These are phyloP conservation scores for Umbelopsis sp. DNA, from an alignment of 192 early-diverging fungal species.

Conservation along the genomic window DNA sequence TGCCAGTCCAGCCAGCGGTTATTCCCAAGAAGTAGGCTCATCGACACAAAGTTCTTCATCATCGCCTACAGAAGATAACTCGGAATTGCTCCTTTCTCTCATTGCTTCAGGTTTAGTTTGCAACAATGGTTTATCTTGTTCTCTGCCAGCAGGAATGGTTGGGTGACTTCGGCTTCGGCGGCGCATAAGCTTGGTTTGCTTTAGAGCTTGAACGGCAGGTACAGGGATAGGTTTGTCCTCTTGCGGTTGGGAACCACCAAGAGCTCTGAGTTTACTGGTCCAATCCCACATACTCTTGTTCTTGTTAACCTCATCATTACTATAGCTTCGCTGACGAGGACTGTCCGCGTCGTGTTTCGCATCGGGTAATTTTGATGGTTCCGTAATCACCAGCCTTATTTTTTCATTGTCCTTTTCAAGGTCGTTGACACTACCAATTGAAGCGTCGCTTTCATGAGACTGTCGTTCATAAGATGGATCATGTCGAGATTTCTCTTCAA, in stretches of 20 bases:
- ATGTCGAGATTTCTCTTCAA: background rate
- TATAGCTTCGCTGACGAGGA: background rate
- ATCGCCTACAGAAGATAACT: conserved; percentile 27
- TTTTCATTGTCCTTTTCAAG: background rate
- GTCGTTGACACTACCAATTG: background rate
- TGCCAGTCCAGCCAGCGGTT: no score
- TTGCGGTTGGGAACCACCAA: background rate
- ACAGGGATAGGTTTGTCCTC: conserved; percentile 8
- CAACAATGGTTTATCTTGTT: background rate
- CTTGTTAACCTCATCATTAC: background rate
- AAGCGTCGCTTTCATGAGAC: conserved; percentile 1
- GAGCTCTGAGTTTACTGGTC: background rate
- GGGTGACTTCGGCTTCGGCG: conserved; percentile 32
- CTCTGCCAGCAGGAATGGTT: conserved; percentile 23
- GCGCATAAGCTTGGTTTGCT: conserved; percentile 22
- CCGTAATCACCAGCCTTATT: conserved; percentile 3
- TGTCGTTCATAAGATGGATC: background rate
- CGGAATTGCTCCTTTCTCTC: conserved; percentile 22
- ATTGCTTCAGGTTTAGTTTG: background rate
- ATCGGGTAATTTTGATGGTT: background rate
- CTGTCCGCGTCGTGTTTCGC: background rate
- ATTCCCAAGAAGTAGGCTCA: conserved; percentile 1
- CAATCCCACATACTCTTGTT: conserved; percentile 1
- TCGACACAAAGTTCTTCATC: conserved; percentile 33
- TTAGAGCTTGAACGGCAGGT: conserved; percentile 3